Evolutionary conservation across 352 stramenopile genomes (phyloP).

Genomic region (Globisporangium cystogenes): DNA sequence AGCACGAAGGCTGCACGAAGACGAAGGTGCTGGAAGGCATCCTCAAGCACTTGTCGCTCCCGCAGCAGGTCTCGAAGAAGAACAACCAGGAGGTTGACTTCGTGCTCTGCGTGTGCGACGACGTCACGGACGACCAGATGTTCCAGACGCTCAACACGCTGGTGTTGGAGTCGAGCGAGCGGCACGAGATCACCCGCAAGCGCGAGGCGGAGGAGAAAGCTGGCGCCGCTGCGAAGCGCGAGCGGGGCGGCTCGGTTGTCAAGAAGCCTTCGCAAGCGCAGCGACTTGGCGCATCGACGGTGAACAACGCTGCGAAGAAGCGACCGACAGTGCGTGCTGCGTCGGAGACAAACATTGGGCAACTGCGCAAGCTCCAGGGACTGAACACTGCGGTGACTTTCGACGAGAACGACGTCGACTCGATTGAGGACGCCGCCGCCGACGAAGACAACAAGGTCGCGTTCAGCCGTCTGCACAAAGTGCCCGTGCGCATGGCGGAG

Average conservation of each 20-base stretch:
- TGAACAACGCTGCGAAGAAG: slow-evolving; percentile 10
- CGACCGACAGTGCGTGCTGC: slow-evolving; percentile 1
- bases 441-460: slow-evolving; percentile 77
- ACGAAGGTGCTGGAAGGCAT: slow-evolving; percentile 69
- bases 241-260: slow-evolving; percentile 22
- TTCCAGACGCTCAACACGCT: slow-evolving; percentile 83
- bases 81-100: slow-evolving; percentile 82
- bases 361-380: slow-evolving; percentile 12
- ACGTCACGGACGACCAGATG: slow-evolving; percentile 88
- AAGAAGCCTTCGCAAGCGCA: background rate
- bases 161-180: slow-evolving; percentile 68
- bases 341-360: slow-evolving; percentile 3
- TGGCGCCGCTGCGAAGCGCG: slow-evolving; percentile 14
- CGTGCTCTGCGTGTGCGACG: slow-evolving; percentile 85
- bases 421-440: slow-evolving; percentile 44
- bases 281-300: background rate
- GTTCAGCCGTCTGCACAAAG: slow-evolving; percentile 72
- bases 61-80: slow-evolving; percentile 58
- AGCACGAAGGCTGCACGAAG: slow-evolving; percentile 79
- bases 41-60: slow-evolving; percentile 63
- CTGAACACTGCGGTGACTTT: slow-evolving; percentile 14
- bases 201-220: slow-evolving; percentile 24
- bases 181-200: slow-evolving; percentile 46
- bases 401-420: slow-evolving; percentile 45
- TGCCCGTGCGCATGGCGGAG: slow-evolving; percentile 59